Evolutionary conservation across 2,329 filamentous ascomycete species (phyloP).

Genomic region (Fusarium transvaalense): DNA sequence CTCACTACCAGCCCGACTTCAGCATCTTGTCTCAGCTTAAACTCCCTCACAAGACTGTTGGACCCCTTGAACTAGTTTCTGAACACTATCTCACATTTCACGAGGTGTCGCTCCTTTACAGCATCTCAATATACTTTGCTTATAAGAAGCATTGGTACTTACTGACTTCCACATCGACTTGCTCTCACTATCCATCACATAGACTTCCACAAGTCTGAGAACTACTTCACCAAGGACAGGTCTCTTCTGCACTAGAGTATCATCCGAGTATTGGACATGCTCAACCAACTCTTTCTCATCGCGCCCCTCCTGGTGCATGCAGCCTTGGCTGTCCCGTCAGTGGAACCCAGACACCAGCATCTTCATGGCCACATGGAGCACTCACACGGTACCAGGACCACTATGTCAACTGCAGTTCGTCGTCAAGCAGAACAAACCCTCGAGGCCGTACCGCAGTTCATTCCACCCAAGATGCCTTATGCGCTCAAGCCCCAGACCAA

Average conservation of each 20-base stretch:
- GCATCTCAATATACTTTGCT: not conserved
- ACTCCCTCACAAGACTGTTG: conserved; percentile 18
- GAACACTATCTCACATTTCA: conserved; percentile 24
- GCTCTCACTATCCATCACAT: conserved; percentile 6
- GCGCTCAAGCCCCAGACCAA: conserved; percentile 32
- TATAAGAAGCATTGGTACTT: conserved; percentile 36
- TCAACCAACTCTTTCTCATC: conserved; percentile 39
- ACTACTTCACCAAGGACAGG: not conserved
- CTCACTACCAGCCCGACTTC: conserved; percentile 37
- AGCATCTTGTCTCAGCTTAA: conserved; percentile 37
- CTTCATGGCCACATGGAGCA: conserved; percentile 36
- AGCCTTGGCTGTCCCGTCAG: conserved; percentile 40
- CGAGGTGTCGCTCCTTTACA: conserved; percentile 24
- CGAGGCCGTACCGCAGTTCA: conserved; percentile 25
- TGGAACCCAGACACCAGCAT: conserved; percentile 34
- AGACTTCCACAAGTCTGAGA: conserved; percentile 10
- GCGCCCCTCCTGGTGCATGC: conserved; percentile 47
- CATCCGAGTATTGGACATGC: conserved; percentile 37
- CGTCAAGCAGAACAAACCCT: conserved; percentile 18
- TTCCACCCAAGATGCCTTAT: conserved; percentile 29
- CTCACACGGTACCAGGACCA: conserved; percentile 24
- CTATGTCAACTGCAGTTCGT: conserved; percentile 19
- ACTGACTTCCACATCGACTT: not conserved
- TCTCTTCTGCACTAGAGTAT: not conserved
- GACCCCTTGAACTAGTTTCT: conserved; percentile 5